Base-by-base conservation (phyloP, 2,329 filamentous ascomycete species). In the Xylaria sp. region DNA sequence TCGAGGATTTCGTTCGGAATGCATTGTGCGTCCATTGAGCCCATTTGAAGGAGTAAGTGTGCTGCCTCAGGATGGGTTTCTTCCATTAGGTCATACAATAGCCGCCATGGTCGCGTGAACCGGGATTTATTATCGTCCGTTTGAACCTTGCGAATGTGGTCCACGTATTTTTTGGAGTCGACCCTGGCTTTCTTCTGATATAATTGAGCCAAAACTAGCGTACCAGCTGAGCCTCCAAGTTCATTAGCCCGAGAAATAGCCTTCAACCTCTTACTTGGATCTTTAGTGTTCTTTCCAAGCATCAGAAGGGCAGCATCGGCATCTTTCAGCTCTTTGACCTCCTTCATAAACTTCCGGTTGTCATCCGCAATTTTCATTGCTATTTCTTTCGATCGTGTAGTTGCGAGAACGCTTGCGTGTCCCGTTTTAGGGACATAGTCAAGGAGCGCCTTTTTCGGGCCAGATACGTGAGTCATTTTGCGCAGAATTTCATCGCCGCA, bases 371-470 rank as follows among this genome's bases (percentile, higher is more conserved):
- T 58, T 23, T 21, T 37, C 55, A 44, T 44, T 44, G 37, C 55
- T 25, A 44, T 21, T 35, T 21, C 6, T 12, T 58, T 58, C 4
- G 55, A 58, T 23, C 55, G 55, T 32, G 55, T 58, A 44, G 55
- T 58, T 44, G 25, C 23, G 21, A 58, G 37, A n/a, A 58, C 55
- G 27, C 55, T 44, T 18, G 21, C 37, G 18, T 25, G 54, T 13
- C 55, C 55, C 9, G 21, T 58, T 58, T 44, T 42, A n/a, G 55
- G 55, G 23, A 58, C 18, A 44, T 58, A 58, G 55, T 58, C 55
- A 29, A 58, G 37, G n/a, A 44, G 35, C 29, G 55, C 18, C 23
- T 44, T 42, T 58, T 58, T 44, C 23, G 55, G 27, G n/a, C 55
- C 4, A 5, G 55, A 44, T 44, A 21, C 12, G 55, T 37, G 8